phyloP scores from a whole-genome alignment of 2,329 filamentous ascomycete species.

The Hypoxylon sp. region DNA sequence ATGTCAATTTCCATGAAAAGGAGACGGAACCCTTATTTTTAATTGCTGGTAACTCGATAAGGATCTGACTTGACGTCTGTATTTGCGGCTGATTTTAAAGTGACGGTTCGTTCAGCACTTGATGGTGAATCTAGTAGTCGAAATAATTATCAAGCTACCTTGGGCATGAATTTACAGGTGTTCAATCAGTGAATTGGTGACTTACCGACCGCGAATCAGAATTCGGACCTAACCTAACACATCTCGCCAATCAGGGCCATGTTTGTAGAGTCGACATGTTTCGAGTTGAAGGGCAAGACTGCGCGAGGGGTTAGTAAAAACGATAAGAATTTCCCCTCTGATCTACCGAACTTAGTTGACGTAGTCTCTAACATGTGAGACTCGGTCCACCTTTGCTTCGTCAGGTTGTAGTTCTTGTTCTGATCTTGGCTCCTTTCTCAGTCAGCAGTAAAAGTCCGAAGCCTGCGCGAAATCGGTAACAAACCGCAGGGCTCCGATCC shows the following conservation, averaged over 20 bases:
- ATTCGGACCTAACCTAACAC: neutral
- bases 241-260: neutral
- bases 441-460: conserved; percentile 24
- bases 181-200: neutral
- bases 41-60: conserved; percentile 22
- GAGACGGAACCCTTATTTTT: conserved; percentile 23
- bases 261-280: neutral
- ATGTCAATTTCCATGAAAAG: conserved; percentile 28
- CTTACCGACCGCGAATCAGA: neutral
- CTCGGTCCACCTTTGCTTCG: neutral
- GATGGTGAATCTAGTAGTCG: neutral
- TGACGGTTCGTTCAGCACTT: neutral
- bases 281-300: conserved; percentile 3
- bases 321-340: neutral
- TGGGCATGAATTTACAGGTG: neutral
- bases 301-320: neutral
- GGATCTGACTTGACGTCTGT: conserved; percentile 13
- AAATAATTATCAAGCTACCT: neutral
- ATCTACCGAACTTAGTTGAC: neutral
- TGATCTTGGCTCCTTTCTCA: conserved; percentile 8
- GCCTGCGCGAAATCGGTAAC: conserved; percentile 27
- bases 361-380: conserved; percentile 4
- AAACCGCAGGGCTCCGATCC: conserved; percentile 6
- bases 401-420: neutral
- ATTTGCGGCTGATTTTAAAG: neutral